These are phyloP conservation scores for Solanum hybrid DNA, from an alignment of 305 asterid genomes.

Conservation along the genomic window DNA sequence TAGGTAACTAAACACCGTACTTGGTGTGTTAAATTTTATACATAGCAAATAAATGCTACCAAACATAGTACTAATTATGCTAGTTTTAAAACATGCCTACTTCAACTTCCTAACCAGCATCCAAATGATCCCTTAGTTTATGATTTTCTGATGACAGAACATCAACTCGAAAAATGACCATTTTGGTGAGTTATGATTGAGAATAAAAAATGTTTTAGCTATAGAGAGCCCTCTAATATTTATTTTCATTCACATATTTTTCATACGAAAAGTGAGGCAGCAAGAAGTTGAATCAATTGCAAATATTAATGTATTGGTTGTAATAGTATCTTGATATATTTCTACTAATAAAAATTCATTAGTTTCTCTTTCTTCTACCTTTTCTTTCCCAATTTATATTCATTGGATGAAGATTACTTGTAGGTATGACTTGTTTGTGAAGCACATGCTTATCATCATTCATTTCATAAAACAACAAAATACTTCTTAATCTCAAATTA, in stretches of 20 bases:
- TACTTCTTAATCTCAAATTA: background rate
- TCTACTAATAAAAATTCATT: background rate
- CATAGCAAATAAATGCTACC: background rate
- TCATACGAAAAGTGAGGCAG: background rate
- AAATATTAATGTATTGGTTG: background rate
- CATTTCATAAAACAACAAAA: background rate
- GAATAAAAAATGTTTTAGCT: background rate
- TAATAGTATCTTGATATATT: background rate
- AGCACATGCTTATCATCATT: background rate
- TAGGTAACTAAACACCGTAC: background rate
- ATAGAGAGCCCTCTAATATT: background rate
- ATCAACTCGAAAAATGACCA: background rate
- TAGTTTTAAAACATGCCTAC: background rate
- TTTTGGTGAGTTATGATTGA: background rate
- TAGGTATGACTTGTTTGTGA: background rate
- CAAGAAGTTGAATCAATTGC: background rate
- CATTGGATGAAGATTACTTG: background rate
- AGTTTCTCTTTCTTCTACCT: background rate
- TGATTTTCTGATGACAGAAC: background rate
- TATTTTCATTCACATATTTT: background rate
- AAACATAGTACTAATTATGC: background rate
- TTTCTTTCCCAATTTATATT: background rate
- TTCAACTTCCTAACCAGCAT: background rate
- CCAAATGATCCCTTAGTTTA: background rate
- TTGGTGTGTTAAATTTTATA: background rate